Percentiles rank a stretch among this genome's conserved stretches.
phyloP scores from a whole-genome alignment of 768 basidiomycete species.

The Rhodosporidiobolus odoratus region DNA sequence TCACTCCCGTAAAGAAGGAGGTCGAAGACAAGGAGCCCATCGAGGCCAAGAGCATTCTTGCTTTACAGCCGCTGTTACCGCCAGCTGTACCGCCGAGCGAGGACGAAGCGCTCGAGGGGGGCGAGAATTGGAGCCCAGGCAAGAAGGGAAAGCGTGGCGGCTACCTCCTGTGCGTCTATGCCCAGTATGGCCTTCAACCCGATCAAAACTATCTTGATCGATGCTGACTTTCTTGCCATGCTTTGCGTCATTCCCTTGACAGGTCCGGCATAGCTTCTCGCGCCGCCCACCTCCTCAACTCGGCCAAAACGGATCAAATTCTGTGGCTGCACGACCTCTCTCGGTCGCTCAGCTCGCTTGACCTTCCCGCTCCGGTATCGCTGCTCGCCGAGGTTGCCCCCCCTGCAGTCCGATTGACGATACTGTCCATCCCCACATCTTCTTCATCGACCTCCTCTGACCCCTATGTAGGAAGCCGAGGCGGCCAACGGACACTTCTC shows the following conservation, averaged over 20 bases:
- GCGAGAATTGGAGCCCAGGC: too few relatives aligned
- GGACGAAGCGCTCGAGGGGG: too few relatives aligned
- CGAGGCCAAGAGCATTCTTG: too few relatives aligned
- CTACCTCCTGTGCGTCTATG: too few relatives aligned
- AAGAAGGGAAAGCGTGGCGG: too few relatives aligned
- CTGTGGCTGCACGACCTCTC: slow-evolving; percentile 29
- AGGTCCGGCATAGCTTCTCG: too few relatives aligned
- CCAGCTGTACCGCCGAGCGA: too few relatives aligned
- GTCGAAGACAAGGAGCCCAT: neutral
- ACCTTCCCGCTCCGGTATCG: neutral
- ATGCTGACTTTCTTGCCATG: too few relatives aligned
- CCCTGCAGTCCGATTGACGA: neutral
- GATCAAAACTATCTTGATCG: too few relatives aligned
- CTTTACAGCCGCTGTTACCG: too few relatives aligned
- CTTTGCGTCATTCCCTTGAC: too few relatives aligned
- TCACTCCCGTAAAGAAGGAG: neutral
- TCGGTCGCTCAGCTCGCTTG: neutral
- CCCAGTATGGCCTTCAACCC: too few relatives aligned
- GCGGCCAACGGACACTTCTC: neutral
- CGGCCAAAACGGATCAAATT: slow-evolving; percentile 6
- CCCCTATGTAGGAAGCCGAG: neutral
- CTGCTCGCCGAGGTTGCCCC: neutral
- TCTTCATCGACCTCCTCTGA: neutral
- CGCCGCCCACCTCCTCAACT: neutral
- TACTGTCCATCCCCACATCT: neutral